These are phyloP conservation scores for Lasiosphaeris hirsuta DNA, from an alignment of 495 filamentous ascomycete species.

Conservation along the genomic window DNA sequence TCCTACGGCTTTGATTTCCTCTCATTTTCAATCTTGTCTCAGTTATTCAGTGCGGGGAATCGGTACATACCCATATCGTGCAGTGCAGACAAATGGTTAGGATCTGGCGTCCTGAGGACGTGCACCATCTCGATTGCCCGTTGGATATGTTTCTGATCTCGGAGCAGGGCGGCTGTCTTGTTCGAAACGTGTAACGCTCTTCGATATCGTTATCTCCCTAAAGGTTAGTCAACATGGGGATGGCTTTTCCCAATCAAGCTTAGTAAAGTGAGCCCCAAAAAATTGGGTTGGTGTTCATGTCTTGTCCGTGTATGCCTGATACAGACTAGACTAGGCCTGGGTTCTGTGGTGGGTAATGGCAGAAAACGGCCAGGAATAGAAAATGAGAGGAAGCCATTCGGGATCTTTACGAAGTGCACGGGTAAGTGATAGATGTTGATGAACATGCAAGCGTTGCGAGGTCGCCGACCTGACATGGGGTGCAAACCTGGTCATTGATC, in stretches of 20 bases:
- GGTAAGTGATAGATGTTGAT: constrained; percentile 3
- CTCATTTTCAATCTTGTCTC: too few species aligned
- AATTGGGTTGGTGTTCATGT: background rate
- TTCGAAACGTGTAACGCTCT: background rate
- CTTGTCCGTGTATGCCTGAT: background rate
- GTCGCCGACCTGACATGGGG: constrained; percentile 10
- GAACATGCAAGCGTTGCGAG: constrained; percentile 3
- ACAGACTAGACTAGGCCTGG: background rate
- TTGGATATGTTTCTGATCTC: too few species aligned
- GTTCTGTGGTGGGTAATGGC: background rate
- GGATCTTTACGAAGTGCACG: background rate
- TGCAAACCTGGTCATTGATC: background rate
- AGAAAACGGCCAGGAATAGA: constrained; percentile 4
- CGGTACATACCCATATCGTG: too few species aligned
- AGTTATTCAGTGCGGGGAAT: too few species aligned
- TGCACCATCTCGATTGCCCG: too few species aligned
- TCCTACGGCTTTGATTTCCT: too few species aligned
- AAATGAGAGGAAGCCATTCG: background rate
- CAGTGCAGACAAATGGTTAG: too few species aligned
- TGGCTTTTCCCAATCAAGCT: background rate
- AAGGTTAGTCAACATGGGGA: background rate
- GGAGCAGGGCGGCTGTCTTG: background rate
- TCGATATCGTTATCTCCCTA: too few species aligned
- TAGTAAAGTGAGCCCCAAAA: background rate
- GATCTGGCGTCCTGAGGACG: too few species aligned